Percentiles rank a stretch among this genome's conserved stretches.
Conservation (phyloP, 2,329 filamentous ascomycete species). For the Aureobasidium sp. region DNA sequence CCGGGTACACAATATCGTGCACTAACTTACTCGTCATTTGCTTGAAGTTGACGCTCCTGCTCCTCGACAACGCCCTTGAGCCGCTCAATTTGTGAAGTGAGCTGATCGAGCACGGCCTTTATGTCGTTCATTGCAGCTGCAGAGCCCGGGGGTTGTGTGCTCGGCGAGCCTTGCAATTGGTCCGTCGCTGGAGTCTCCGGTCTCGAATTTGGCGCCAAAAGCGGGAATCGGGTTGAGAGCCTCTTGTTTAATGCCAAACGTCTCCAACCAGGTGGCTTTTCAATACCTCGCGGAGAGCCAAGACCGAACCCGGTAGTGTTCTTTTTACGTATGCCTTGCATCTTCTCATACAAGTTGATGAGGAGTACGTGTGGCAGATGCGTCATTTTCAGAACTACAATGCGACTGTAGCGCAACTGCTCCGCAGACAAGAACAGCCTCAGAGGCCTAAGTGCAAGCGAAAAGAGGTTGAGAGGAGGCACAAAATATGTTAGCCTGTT, state of each 20-base stretch:
- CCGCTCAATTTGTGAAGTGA: constrained; percentile 34
- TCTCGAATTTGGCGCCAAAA: constrained; percentile 21
- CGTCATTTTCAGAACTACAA: constrained; percentile 52
- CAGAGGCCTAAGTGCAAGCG: constrained; percentile 65
- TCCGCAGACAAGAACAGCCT: constrained; percentile 61
- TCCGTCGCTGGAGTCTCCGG: constrained; percentile 9
- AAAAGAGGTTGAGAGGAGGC: constrained; percentile 59
- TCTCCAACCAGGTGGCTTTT: constrained; percentile 14
- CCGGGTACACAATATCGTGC: background rate
- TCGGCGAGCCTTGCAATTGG: background rate
- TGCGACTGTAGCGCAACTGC: constrained; percentile 54
- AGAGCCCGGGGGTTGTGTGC: background rate
- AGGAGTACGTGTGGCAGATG: constrained; percentile 61
- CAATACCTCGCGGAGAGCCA: constrained; percentile 3
- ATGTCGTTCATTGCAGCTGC: constrained; percentile 5
- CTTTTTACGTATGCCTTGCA: constrained; percentile 1
- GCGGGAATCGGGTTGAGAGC: constrained; percentile 25
- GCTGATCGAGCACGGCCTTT: constrained; percentile 19
- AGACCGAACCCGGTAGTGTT: constrained; percentile 1
- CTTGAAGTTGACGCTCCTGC: constrained; percentile 22
- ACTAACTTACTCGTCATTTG: background rate
- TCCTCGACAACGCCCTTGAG: constrained; percentile 35
- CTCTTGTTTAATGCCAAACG: constrained; percentile 15
- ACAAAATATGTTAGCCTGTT: constrained; percentile 44
- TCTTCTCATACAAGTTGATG: constrained; percentile 60